Base-by-base conservation (phyloP, 2,329 filamentous ascomycete genomes). In the Akanthomyces dipterigenus region DNA sequence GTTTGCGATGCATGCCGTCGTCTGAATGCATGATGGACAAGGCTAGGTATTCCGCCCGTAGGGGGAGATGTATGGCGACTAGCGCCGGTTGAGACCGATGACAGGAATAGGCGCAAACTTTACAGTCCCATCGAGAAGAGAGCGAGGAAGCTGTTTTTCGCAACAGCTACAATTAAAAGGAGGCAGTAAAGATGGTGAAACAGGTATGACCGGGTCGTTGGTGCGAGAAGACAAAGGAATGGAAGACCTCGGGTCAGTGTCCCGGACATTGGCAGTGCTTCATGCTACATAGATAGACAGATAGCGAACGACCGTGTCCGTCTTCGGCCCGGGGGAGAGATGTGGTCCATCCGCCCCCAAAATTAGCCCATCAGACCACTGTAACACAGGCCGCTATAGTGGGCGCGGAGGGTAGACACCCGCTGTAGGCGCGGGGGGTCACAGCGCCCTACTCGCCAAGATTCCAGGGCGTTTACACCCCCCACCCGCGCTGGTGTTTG, bases 1-100 rank as follows among this genome's bases (percentile, higher is more conserved):
- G 89, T 64, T 86, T 87, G 69, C 80, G 83, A 65, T 82, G 79
- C 66, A 85, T 76, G 54, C 79, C 74, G 38, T 74, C 75, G 38
- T 74, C 75, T 66, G 83, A 79, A 56, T 78, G 70, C 74, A 81
- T 78, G 64, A 26, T 50, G 36, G 46, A 20, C n/a, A 26, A 59
- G 11, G 18, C 6, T n/a, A 16, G 24, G 11, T 26, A n/a, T 14
- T 2, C 18, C 18, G 11, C 28, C 42, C 46, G 38, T 24, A 5
- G 14, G 28, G 40, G 55, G 40, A 50, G 57, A 46, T 61, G 62
- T 49, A 59, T 59, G 12, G 24, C 31, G 45, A 43, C 26, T n/a
- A 31, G 38, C 20, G 24, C 38, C 34, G 14, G 38, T 9, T 34
- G 34, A 40, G 31, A 45, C 36, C n/a, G 38, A 46, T 18, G 31